Conservation (phyloP, 2,329 filamentous ascomycete species). For the Arthrobotrys sphaeroides region DNA sequence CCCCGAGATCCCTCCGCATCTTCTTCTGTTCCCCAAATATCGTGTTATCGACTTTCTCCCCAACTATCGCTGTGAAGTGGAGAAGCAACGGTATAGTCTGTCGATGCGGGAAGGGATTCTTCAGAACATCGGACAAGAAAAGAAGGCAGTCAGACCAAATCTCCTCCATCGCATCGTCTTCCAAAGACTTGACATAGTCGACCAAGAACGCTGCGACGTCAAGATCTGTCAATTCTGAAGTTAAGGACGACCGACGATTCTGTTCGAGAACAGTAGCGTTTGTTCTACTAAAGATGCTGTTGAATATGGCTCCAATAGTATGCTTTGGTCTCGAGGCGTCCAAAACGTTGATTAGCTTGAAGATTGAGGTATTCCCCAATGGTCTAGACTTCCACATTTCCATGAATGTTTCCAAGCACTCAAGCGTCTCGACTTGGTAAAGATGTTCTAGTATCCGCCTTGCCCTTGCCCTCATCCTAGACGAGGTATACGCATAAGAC, state of each 20-base stretch:
- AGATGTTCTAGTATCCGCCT: constrained; percentile 89
- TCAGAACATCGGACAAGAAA: constrained; percentile 87
- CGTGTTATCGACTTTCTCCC: constrained; percentile 93
- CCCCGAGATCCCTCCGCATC: constrained; percentile 57
- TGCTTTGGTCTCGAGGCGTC: constrained; percentile 91
- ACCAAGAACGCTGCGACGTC: constrained; percentile 90
- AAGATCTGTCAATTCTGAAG: constrained; percentile 80
- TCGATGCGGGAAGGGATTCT: constrained; percentile 92
- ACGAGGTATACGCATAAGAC: constrained; percentile 88
- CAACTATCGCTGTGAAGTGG: constrained; percentile 87
- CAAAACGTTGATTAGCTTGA: constrained; percentile 87
- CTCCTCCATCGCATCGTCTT: constrained; percentile 97
- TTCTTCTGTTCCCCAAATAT: constrained; percentile 57
- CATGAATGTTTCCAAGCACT: constrained; percentile 90
- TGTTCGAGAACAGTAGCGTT: constrained; percentile 83
- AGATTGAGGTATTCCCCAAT: constrained; percentile 71
- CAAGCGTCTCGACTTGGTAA: constrained; percentile 88
- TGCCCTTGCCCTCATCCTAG: constrained; percentile 89
- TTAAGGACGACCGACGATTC: constrained; percentile 84
- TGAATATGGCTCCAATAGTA: constrained; percentile 92
- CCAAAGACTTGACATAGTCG: constrained; percentile 86
- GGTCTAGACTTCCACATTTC: constrained; percentile 74
- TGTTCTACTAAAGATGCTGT: constrained; percentile 92
- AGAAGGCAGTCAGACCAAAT: constrained; percentile 95
- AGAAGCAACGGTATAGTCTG: constrained; percentile 86